A percentile compares a stretch with the other conserved stretches of the same genome.
These are phyloP conservation scores for Alternaria sp. DNA, from an alignment of 2,329 filamentous ascomycete species.

Conservation along the genomic window DNA sequence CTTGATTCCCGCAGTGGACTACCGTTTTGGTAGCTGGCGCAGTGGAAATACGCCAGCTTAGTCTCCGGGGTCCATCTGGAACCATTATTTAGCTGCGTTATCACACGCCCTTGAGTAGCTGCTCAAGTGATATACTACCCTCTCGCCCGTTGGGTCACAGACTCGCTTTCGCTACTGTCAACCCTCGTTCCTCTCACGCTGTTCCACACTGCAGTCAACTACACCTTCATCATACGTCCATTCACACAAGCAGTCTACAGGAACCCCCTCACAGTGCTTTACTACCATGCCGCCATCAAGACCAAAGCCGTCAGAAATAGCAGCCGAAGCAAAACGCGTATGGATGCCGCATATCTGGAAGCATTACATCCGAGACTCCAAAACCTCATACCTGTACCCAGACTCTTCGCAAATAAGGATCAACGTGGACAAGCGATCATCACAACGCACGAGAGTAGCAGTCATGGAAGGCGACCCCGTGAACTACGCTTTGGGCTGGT, in stretches of 20 bases:
- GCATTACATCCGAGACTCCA: slow-evolving; percentile 61
- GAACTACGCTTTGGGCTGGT: slow-evolving; percentile 66
- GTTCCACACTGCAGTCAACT: neutral
- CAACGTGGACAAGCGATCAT: slow-evolving; percentile 56
- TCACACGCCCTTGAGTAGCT: slow-evolving; percentile 34
- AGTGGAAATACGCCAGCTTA: slow-evolving; percentile 30
- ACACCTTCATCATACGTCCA: slow-evolving; percentile 11
- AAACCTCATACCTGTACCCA: slow-evolving; percentile 65
- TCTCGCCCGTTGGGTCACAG: slow-evolving; percentile 25
- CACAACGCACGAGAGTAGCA: slow-evolving; percentile 51
- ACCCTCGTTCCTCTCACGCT: slow-evolving; percentile 13
- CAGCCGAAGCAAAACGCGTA: slow-evolving; percentile 72
- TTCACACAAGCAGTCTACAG: slow-evolving; percentile 4
- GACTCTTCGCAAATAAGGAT: slow-evolving; percentile 47
- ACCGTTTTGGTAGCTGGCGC: slow-evolving; percentile 36
- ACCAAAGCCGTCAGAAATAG: slow-evolving; percentile 72
- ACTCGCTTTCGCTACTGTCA: slow-evolving; percentile 9
- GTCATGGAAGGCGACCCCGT: slow-evolving; percentile 55
- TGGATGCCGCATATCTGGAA: slow-evolving; percentile 70
- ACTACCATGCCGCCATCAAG: slow-evolving; percentile 62
- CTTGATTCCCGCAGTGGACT: slow-evolving; percentile 38
- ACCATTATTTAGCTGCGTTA: slow-evolving; percentile 39
- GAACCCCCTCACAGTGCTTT: slow-evolving; percentile 1
- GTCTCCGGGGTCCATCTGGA: slow-evolving; percentile 32
- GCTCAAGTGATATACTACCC: slow-evolving; percentile 38